These are phyloP conservation scores for Hymenotorrendiella dingleyae DNA, from an alignment of 2,329 filamentous ascomycete genomes.

Conservation along the genomic window DNA sequence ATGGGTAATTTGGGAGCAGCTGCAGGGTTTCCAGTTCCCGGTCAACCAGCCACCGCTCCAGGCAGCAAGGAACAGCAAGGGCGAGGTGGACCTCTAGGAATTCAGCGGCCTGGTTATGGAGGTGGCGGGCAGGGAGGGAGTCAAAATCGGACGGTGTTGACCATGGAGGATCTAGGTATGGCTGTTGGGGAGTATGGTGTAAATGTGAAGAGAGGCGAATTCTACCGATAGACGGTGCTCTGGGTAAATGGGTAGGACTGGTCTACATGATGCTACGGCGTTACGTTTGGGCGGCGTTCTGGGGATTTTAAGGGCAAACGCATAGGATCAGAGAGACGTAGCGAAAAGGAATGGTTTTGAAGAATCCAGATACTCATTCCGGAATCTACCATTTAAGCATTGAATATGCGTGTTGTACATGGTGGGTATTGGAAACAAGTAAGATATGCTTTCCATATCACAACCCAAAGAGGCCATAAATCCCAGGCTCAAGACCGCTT, in stretches of 20 bases:
- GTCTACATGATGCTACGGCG: not conserved
- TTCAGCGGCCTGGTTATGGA: conserved; percentile 70
- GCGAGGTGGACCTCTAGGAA: conserved; percentile 41
- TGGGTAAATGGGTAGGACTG: not conserved
- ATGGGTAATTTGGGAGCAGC: conserved; percentile 80
- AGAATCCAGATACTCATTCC: too few relatives aligned
- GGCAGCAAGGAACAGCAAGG: conserved; percentile 50
- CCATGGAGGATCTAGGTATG: conserved; percentile 98
- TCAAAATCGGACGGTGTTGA: conserved; percentile 88
- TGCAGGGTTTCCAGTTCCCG: conserved; percentile 61
- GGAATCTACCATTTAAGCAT: too few relatives aligned
- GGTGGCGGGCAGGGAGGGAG: conserved; percentile 85
- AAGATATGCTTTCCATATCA: too few relatives aligned
- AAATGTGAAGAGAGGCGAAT: conserved; percentile 95
- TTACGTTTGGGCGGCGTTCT: too few relatives aligned
- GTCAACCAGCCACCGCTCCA: conserved; percentile 52
- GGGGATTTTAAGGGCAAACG: too few relatives aligned
- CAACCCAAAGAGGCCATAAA: too few relatives aligned
- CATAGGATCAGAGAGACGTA: too few relatives aligned
- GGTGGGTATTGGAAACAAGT: too few relatives aligned
- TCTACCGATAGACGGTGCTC: conserved; percentile 62
- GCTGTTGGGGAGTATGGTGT: conserved; percentile 96
- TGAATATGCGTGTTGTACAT: too few relatives aligned
- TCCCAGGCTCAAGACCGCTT: too few relatives aligned
- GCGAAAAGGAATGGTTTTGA: too few relatives aligned